Percentiles rank a stretch among this genome's conserved stretches.
phyloP scores from a whole-genome alignment of 2,329 filamentous ascomycete species.

The Trichoderma aggressivum region DNA sequence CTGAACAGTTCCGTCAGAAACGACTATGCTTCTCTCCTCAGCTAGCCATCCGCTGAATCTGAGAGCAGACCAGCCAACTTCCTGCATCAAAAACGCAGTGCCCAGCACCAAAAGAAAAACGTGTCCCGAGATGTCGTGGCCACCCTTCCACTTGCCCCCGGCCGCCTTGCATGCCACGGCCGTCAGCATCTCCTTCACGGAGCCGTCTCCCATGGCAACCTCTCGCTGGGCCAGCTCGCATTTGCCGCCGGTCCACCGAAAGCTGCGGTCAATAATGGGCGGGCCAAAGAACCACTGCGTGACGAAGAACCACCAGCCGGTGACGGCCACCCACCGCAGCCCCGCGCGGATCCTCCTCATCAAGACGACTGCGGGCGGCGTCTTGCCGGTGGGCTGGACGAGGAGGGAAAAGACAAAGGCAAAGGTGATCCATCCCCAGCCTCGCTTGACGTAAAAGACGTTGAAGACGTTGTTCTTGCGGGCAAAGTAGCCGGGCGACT shows the following conservation, averaged over 20 bases:
- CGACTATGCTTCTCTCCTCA: slow-evolving; percentile 65
- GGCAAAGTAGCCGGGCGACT: slow-evolving; percentile 82
- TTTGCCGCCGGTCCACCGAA: slow-evolving; percentile 80
- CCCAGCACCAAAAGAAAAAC: slow-evolving; percentile 88
- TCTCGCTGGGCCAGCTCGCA: slow-evolving; percentile 62
- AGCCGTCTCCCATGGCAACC: slow-evolving; percentile 43
- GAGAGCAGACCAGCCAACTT: slow-evolving; percentile 61
- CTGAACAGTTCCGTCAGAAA: slow-evolving; percentile 64
- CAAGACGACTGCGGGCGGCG: slow-evolving; percentile 25
- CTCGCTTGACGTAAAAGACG: slow-evolving; percentile 86
- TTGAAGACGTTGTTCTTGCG: slow-evolving; percentile 94
- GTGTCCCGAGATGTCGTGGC: slow-evolving; percentile 93
- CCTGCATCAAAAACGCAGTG: slow-evolving; percentile 76
- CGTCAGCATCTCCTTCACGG: slow-evolving; percentile 58
- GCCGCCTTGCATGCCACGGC: slow-evolving; percentile 76
- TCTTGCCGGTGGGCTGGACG: slow-evolving; percentile 57
- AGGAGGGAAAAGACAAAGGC: slow-evolving; percentile 69
- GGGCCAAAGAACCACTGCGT: slow-evolving; percentile 98
- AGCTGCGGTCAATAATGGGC: slow-evolving; percentile 83
- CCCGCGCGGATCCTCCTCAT: slow-evolving; percentile 52
- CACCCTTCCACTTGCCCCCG: slow-evolving; percentile 85
- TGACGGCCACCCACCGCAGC: slow-evolving; percentile 68
- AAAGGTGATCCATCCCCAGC: slow-evolving; percentile 85
- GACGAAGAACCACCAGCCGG: slow-evolving; percentile 75
- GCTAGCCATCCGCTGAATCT: slow-evolving; percentile 39